Conservation (phyloP, 1,139 yeast species). For the Pneumocystis sp. region DNA sequence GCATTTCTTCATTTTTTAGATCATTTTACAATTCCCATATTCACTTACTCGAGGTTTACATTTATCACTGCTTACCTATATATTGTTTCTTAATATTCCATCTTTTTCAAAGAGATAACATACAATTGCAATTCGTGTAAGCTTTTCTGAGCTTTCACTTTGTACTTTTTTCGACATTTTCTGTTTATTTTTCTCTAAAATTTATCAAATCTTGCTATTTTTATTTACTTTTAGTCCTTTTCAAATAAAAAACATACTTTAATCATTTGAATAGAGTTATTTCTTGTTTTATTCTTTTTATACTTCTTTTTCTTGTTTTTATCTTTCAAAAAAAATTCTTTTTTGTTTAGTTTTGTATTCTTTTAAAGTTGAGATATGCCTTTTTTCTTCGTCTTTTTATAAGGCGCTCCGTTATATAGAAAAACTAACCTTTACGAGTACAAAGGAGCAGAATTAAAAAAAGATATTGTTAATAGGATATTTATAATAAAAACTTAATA, state of each 20-base stretch:
- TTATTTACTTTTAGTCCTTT: neutral
- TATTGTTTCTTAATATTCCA: neutral
- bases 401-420: neutral
- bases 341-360: too few species aligned
- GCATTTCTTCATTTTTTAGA: slow-evolving; percentile 39
- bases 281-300: neutral
- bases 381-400: neutral
- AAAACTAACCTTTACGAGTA: neutral
- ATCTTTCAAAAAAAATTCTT: neutral
- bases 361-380: too few species aligned
- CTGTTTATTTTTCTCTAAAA: neutral
- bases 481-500: neutral
- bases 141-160: neutral
- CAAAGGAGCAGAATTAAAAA: neutral
- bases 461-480: neutral
- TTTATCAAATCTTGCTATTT: neutral
- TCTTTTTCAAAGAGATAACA: slow-evolving; percentile 21
- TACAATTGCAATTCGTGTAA: slow-evolving; percentile 81
- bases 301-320: neutral
- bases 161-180: neutral
- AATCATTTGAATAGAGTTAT: neutral
- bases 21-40: neutral
- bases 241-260: neutral
- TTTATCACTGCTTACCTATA: neutral
- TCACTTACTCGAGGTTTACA: neutral